These are phyloP conservation scores for Pezicula radicicola DNA, from an alignment of 2,329 filamentous ascomycete genomes.

Conservation along the genomic window DNA sequence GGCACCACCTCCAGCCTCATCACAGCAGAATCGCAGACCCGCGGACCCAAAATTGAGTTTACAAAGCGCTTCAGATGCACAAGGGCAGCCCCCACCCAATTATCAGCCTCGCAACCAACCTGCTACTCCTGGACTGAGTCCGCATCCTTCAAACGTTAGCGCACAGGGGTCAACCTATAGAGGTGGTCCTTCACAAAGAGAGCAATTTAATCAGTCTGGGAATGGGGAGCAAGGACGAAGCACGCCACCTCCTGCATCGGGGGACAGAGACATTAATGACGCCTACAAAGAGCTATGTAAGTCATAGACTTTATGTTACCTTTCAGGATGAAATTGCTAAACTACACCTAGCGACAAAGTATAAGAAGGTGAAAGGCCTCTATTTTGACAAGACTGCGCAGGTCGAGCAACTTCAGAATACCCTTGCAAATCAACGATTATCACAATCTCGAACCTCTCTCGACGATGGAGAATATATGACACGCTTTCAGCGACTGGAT, in stretches of 20 bases:
- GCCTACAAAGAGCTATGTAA: slow-evolving; percentile 41
- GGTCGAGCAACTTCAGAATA: slow-evolving; percentile 93
- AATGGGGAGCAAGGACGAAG: slow-evolving; percentile 39
- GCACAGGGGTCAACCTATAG: slow-evolving; percentile 24
- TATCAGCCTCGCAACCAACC: slow-evolving; percentile 10
- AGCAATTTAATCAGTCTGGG: slow-evolving; percentile 19
- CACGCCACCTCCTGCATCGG: slow-evolving; percentile 38
- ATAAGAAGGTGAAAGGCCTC: slow-evolving; percentile 95
- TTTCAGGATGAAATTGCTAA: slow-evolving; percentile 6
- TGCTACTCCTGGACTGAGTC: slow-evolving; percentile 20
- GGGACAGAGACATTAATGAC: slow-evolving; percentile 27
- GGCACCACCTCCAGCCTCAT: slow-evolving; percentile 18
- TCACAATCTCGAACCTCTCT: slow-evolving; percentile 91
- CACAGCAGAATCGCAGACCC: slow-evolving; percentile 25
- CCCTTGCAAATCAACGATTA: slow-evolving; percentile 92
- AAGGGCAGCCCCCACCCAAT: slow-evolving; percentile 19
- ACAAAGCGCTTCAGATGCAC: slow-evolving; percentile 21
- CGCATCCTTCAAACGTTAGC: slow-evolving; percentile 14
- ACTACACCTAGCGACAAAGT: slow-evolving; percentile 73
- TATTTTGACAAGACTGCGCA: slow-evolving; percentile 92
- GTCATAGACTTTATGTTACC: slow-evolving; percentile 11
- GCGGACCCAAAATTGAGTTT: slow-evolving; percentile 23
- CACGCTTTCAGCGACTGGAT: slow-evolving; percentile 85
- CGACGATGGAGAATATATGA: slow-evolving; percentile 91
- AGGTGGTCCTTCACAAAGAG: slow-evolving; percentile 29